These are phyloP conservation scores for Naganishia liquefaciens DNA, from an alignment of 1,284 basidiomycete genomes.

Conservation along the genomic window DNA sequence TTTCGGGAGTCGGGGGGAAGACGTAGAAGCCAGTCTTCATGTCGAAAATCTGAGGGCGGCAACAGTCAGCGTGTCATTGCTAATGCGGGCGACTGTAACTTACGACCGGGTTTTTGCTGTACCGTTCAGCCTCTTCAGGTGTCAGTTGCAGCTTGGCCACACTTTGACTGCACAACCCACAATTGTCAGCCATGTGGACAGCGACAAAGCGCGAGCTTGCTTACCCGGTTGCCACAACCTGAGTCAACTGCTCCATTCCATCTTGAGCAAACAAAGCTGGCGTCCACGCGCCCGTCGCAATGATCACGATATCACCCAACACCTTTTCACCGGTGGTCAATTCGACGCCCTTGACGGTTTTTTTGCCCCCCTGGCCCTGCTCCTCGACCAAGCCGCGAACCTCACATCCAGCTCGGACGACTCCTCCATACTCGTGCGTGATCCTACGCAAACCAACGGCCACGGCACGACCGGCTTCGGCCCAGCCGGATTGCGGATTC, in stretches of 20 bases:
- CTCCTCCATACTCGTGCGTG: constrained; percentile 60
- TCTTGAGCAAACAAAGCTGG: constrained; percentile 70
- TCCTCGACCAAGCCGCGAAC: constrained; percentile 56
- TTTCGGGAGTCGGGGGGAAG: constrained; percentile 55
- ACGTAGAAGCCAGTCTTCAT: constrained; percentile 54
- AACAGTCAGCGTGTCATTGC: not conserved
- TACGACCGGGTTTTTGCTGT: constrained; percentile 68
- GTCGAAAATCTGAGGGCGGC: constrained; percentile 44
- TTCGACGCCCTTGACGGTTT: constrained; percentile 63
- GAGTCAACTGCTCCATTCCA: constrained; percentile 42
- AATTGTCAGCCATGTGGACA: no score
- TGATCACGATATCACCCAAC: constrained; percentile 47
- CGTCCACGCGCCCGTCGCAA: constrained; percentile 61
- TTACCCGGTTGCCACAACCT: constrained; percentile 46
- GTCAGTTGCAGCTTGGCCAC: constrained; percentile 73
- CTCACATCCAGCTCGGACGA: constrained; percentile 62
- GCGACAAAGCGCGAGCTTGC: constrained; percentile 3
- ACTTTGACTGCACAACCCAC: constrained; percentile 60
- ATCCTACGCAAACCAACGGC: constrained; percentile 64
- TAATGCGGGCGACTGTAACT: constrained; percentile 26
- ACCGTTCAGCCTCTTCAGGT: constrained; percentile 65
- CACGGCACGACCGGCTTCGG: constrained; percentile 70
- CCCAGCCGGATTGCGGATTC: constrained; percentile 83
- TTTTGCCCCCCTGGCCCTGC: constrained; percentile 39
- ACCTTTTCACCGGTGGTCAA: constrained; percentile 63